These are phyloP conservation scores for Rhizophora mangle DNA, from an alignment of 345 rosid genomes.

Conservation along the genomic window DNA sequence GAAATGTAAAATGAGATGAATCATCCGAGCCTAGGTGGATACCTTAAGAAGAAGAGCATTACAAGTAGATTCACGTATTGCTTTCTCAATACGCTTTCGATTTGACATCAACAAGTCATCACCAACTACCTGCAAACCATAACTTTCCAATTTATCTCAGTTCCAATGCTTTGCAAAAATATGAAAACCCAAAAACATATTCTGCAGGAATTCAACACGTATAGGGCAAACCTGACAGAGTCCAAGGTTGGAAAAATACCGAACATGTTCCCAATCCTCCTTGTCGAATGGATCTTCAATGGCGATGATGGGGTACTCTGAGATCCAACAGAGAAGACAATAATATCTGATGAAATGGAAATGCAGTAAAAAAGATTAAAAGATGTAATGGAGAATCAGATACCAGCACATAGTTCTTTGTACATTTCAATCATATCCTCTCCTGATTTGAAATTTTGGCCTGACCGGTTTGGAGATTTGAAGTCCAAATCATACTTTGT, in stretches of 20 bases:
- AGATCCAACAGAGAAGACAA: slow-evolving; percentile 11
- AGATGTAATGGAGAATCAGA: slow-evolving; percentile 9
- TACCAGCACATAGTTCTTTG: slow-evolving; percentile 81
- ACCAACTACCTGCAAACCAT: slow-evolving; percentile 76
- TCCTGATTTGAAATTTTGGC: slow-evolving; percentile 85
- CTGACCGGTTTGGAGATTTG: slow-evolving; percentile 65
- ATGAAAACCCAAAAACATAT: slow-evolving; percentile 1
- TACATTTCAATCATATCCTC: slow-evolving; percentile 95
- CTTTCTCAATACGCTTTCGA: slow-evolving; percentile 75
- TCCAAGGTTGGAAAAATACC: slow-evolving; percentile 65
- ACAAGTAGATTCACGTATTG: slow-evolving; percentile 75
- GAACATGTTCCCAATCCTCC: slow-evolving; percentile 97
- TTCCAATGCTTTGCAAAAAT: not conserved
- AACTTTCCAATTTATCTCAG: not conserved
- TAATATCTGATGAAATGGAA: slow-evolving; percentile 12
- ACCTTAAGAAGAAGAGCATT: slow-evolving; percentile 97
- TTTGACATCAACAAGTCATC: slow-evolving; percentile 85
- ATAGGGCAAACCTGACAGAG: slow-evolving; percentile 75
- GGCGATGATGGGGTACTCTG: slow-evolving; percentile 80
- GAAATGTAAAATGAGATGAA: not conserved
- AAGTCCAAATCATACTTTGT: slow-evolving; percentile 87
- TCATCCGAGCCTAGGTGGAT: slow-evolving; percentile 16
- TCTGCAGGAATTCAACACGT: not conserved
- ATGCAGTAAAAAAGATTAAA: not conserved
- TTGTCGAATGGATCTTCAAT: slow-evolving; percentile 98